These are phyloP conservation scores for Collybiopsis confluens DNA, from an alignment of 768 basidiomycete species.

Conservation along the genomic window DNA sequence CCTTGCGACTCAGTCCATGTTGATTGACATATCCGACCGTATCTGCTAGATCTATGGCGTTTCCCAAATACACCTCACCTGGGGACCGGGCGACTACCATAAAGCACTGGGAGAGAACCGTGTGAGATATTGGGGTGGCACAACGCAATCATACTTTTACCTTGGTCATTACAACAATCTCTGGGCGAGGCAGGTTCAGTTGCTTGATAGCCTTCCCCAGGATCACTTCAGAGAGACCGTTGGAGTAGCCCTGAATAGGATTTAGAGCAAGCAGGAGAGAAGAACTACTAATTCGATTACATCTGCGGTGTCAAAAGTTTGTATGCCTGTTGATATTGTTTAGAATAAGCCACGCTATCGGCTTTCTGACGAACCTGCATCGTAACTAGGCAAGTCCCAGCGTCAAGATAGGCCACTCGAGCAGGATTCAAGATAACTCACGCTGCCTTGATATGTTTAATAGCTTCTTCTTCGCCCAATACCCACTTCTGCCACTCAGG, in stretches of 20 bases:
- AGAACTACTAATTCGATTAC: conserved; percentile 4
- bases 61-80: conserved; percentile 7
- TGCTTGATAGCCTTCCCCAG: conserved; percentile 46
- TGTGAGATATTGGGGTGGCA: background rate
- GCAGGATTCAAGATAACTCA: background rate
- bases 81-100: background rate
- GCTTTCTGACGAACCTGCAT: conserved; percentile 6
- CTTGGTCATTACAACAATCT: conserved; percentile 55
- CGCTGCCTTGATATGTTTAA: conserved; percentile 31
- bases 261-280: conserved; percentile 20
- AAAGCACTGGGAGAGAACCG: background rate
- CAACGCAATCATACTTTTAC: background rate
- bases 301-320: conserved; percentile 25
- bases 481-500: conserved; percentile 34
- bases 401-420: too few relatives aligned
- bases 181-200: conserved; percentile 41
- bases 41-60: conserved; percentile 22
- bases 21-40: conserved; percentile 52
- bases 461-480: conserved; percentile 30
- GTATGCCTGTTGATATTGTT: conserved; percentile 16
- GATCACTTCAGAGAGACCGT: conserved; percentile 41
- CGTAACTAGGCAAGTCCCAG: conserved; percentile 12
- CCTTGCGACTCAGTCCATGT: conserved; percentile 43
- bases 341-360: too few relatives aligned
- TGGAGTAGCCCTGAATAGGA: conserved; percentile 31